Percentiles rank a stretch among this genome's conserved stretches.
Conservation (phyloP, 2,329 filamentous ascomycete species). For the Diatrype stigma region DNA sequence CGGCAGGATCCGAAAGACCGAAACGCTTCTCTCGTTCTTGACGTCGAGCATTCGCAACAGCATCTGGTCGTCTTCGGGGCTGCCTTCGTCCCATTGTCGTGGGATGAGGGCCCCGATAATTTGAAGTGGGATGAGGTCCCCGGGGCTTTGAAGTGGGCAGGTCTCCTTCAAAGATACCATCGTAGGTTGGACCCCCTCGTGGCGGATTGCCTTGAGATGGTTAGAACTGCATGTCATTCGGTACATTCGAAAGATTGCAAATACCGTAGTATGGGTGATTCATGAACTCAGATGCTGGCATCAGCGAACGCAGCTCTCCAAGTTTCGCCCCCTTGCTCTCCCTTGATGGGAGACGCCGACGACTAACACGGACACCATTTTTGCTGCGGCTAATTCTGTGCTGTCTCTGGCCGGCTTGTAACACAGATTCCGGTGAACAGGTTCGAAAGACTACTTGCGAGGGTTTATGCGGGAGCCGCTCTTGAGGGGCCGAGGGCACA, state of each 20-base stretch:
- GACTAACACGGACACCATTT: constrained; percentile 31
- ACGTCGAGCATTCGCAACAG: constrained; percentile 4
- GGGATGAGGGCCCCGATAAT: not conserved
- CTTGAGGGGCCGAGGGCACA: constrained; percentile 13
- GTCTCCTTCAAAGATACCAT: not conserved
- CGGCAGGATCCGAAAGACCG: constrained; percentile 32
- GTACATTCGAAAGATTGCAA: not conserved
- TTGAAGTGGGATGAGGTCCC: not conserved
- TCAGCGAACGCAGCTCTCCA: constrained; percentile 16
- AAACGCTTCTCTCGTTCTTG: constrained; percentile 24
- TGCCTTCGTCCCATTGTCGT: not conserved
- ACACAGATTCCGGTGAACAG: constrained; percentile 26
- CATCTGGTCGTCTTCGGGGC: constrained; percentile 10
- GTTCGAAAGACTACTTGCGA: constrained; percentile 28
- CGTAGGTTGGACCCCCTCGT: not conserved
- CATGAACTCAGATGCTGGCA: constrained; percentile 19
- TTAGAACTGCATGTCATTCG: not conserved
- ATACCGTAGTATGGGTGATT: constrained; percentile 24
- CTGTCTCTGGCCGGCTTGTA: constrained; percentile 31
- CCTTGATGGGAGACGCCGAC: constrained; percentile 24
- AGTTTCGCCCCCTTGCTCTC: constrained; percentile 11
- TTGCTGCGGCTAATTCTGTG: constrained; percentile 30
- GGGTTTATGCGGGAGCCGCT: constrained; percentile 23
- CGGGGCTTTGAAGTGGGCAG: not conserved
- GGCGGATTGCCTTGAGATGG: constrained; percentile 6